These are phyloP conservation scores for Ceratobasidium sp. DNA, from an alignment of 1,284 basidiomycete genomes.

Conservation along the genomic window DNA sequence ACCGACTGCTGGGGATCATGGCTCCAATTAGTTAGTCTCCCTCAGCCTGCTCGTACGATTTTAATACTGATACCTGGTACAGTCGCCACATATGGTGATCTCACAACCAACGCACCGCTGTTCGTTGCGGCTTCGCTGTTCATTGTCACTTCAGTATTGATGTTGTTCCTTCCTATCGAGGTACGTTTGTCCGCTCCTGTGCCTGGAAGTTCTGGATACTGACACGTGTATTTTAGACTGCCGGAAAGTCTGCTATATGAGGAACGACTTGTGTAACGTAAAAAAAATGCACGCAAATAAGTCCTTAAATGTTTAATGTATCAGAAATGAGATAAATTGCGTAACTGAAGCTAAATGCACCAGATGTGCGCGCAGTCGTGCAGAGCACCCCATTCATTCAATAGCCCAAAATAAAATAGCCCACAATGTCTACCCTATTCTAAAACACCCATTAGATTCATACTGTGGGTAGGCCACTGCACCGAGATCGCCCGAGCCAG, in stretches of 20 bases:
- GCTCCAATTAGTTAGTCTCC: slow-evolving; percentile 56
- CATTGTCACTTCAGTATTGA: slow-evolving; percentile 60
- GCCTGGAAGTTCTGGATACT: neutral
- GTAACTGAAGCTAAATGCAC: too few relatives aligned
- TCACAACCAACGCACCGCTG: slow-evolving; percentile 59
- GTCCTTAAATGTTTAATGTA: too few relatives aligned
- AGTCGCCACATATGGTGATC: slow-evolving; percentile 43
- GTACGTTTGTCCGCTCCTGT: slow-evolving; percentile 52
- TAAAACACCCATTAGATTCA: too few relatives aligned
- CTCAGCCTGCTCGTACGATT: neutral
- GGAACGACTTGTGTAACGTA: too few relatives aligned
- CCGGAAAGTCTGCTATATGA: slow-evolving; percentile 46
- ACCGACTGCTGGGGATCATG: slow-evolving; percentile 66
- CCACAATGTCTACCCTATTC: too few relatives aligned
- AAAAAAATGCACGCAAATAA: too few relatives aligned
- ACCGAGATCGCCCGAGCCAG: too few relatives aligned
- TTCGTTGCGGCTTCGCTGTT: slow-evolving; percentile 68
- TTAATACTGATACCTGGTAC: neutral
- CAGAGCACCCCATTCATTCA: too few relatives aligned
- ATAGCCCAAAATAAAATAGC: too few relatives aligned
- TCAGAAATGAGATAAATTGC: too few relatives aligned
- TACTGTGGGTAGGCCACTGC: too few relatives aligned
- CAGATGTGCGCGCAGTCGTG: too few relatives aligned
- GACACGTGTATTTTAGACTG: slow-evolving; percentile 36
- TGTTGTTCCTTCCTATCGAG: slow-evolving; percentile 68